Evolutionary conservation across 768 basidiomycete genomes (phyloP), one percentile per base, ranked within the genome.

Genomic region (Sistotremastrum suecicum): DNA sequence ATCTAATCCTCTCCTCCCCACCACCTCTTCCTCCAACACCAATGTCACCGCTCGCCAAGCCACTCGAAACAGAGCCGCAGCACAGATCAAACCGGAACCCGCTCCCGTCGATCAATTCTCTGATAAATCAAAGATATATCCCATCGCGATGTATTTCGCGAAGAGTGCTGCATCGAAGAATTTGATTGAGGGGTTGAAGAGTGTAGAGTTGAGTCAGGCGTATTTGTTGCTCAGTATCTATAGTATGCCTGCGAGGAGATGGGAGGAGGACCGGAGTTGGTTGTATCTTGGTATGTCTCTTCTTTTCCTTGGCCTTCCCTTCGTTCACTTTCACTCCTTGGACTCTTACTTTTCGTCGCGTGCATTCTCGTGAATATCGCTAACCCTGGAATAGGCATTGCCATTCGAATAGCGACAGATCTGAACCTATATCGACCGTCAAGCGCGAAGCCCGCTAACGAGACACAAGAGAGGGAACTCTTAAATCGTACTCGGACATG

Each of bases 231-330:
- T 88, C 80, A 82, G 80, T 51, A 72, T 82, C 41, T 87, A 83
- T 55, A 76, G 77, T 39, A 80, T 86, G 1, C 85, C 84, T 3
- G 85, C 84, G 1, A 72, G 79, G 29, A 64, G 76, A 38, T 94
- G 89, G 82, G 89, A 94, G 54, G 88, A 92, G 53, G 88, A 92
- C 57, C 71, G 87, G 31, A 85, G 83, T 47, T 92, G 88, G 85
- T 60, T 91, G 41, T 87, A 88, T 56, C 83, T 34, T 78, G 85
- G 82, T 9, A 69, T 84, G 32, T 88, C 87, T 6, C 89, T 92
- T 49, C 71, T 87, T 20, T 20, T 20, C 20, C 20, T 20, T 20
- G 20, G 20, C 20, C 20, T 20, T 20, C 20, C 20, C 20, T 20
- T 20, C 20, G 20, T 20, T 20, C 20, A 20, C 20, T 20, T 20